Evolutionary conservation across 108 stramenopile species (phyloP).

Genomic region (Ochromonas danica): DNA sequence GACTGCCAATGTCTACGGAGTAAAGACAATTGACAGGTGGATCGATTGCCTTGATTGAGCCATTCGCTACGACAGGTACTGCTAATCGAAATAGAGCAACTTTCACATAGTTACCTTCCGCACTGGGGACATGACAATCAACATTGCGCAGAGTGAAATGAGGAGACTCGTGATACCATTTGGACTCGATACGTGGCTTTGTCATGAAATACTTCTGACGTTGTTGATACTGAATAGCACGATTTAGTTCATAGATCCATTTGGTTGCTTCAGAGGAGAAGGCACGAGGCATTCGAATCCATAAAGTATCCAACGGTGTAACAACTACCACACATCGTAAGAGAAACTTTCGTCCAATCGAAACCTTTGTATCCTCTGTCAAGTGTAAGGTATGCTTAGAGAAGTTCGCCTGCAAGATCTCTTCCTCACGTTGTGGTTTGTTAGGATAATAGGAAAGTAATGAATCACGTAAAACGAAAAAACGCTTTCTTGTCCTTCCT

Average conservation of each 20-base stretch:
- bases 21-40: not conserved
- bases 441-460: not conserved
- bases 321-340: not conserved
- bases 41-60: not conserved
- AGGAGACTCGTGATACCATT: conserved; percentile 11
- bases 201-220: not conserved
- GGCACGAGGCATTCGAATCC: not conserved
- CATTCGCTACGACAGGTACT: not conserved
- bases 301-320: conserved; percentile 5
- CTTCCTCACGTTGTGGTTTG: not conserved
- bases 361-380: not conserved
- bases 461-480: not conserved
- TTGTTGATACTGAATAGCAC: not conserved
- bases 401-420: not conserved
- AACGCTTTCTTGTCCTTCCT: not conserved
- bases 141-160: not conserved
- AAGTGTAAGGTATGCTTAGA: not conserved
- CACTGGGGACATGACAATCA: not conserved
- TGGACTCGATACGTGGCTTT: not conserved
- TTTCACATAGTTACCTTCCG: not conserved
- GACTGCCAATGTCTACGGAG: not conserved
- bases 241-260: not conserved
- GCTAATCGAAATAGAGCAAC: not conserved
- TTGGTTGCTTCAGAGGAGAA: not conserved
- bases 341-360: not conserved